A percentile compares a stretch with the other conserved stretches of the same genome.
These are phyloP conservation scores for Pachyrhizus erosus DNA, from an alignment of 306 rosid species.

Conservation along the genomic window DNA sequence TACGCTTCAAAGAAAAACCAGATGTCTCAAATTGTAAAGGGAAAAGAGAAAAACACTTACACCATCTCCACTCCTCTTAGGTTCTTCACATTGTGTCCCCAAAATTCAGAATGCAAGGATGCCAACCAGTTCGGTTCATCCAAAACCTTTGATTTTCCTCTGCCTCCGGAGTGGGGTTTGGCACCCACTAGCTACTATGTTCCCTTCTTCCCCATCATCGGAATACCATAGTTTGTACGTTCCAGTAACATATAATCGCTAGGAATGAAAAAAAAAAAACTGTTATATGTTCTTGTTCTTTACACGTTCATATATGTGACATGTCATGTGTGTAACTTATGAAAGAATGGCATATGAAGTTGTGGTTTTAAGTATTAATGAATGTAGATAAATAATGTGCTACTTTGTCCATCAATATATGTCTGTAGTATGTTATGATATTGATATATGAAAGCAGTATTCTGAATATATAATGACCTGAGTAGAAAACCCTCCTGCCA, in stretches of 20 bases:
- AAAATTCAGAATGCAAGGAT: constrained; percentile 46
- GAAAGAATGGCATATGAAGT: constrained; percentile 14
- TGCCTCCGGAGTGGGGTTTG: constrained; percentile 86
- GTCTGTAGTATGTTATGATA: no score
- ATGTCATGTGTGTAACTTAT: background rate
- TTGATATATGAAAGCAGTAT: no score
- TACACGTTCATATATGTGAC: background rate
- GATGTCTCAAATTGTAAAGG: constrained; percentile 55
- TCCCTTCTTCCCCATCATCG: constrained; percentile 87
- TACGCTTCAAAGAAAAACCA: constrained; percentile 53
- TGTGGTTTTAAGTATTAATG: background rate
- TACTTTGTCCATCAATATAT: background rate
- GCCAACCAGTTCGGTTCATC: constrained; percentile 54
- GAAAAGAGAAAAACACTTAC: constrained; percentile 44
- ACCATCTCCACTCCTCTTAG: constrained; percentile 69
- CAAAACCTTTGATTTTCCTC: constrained; percentile 68
- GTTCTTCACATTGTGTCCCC: constrained; percentile 60
- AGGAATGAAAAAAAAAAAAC: background rate
- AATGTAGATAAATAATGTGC: background rate
- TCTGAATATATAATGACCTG: no score
- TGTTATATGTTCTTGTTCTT: background rate
- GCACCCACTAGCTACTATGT: constrained; percentile 78
- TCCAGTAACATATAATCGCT: background rate
- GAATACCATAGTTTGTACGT: constrained; percentile 67
- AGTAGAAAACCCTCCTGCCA: no score